Conservation (phyloP, 176 grass and related monocot species). For the Eleusine indica region DNA sequence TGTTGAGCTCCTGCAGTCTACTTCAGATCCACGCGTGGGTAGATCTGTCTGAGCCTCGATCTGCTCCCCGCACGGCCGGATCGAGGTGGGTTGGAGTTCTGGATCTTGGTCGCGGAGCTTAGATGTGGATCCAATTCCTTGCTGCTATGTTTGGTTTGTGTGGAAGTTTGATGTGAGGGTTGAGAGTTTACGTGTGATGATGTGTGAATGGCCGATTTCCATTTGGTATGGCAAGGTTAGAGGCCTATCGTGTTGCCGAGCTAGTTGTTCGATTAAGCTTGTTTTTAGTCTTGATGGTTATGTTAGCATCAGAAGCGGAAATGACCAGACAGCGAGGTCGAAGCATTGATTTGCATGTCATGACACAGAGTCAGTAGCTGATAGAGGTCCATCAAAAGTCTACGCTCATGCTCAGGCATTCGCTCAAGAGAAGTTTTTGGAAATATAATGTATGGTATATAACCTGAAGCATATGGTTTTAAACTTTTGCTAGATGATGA, state of each 20-base stretch:
- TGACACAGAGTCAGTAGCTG: background rate
- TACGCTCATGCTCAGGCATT: background rate
- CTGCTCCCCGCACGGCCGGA: slow-evolving; percentile 8
- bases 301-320: background rate
- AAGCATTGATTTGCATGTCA: background rate
- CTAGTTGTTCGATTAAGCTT: background rate
- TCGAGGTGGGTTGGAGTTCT: slow-evolving; percentile 24
- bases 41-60: slow-evolving; percentile 28
- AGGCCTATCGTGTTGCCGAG: background rate
- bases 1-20: background rate
- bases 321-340: background rate
- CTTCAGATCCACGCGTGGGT: slow-evolving; percentile 36
- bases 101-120: slow-evolving; percentile 1
- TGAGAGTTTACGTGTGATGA: background rate
- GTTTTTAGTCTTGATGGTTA: background rate
- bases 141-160: background rate
- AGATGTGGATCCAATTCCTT: slow-evolving; percentile 27
- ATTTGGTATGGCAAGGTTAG: background rate
- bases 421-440: background rate
- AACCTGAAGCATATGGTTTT: background rate
- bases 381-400: background rate
- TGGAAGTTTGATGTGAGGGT: background rate
- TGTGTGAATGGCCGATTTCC: background rate
- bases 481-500: background rate
- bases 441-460: background rate